Percentiles rank a stretch among this genome's conserved stretches.
Evolutionary conservation across 2,329 filamentous ascomycete species (phyloP).

Genomic region (Clarireedia homoeocarpa): DNA sequence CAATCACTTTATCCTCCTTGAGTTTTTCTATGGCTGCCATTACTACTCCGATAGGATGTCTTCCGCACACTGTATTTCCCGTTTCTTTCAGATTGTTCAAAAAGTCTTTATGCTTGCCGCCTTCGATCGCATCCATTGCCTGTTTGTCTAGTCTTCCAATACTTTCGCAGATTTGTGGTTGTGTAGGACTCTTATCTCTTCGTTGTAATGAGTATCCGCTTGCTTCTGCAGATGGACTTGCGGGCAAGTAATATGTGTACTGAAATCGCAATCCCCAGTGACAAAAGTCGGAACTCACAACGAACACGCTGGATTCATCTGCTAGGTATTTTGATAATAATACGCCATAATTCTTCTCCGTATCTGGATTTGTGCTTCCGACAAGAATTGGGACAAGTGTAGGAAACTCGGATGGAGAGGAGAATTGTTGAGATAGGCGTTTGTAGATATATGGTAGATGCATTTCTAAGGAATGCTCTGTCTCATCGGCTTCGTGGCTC

Average conservation of each 20-base stretch:
- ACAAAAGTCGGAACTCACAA: conserved; percentile 93
- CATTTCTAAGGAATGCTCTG: conserved; percentile 94
- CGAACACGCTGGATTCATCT: conserved; percentile 70
- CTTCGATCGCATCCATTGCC: conserved; percentile 79
- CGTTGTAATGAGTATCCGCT: conserved; percentile 26
- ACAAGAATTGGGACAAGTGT: conserved; percentile 79
- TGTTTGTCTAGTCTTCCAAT: conserved; percentile 73
- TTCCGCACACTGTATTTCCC: conserved; percentile 85
- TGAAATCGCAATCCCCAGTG: conserved; percentile 85
- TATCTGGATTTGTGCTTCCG: conserved; percentile 58
- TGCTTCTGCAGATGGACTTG: conserved; percentile 37
- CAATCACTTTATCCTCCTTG: conserved; percentile 25
- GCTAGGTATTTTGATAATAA: conserved; percentile 71
- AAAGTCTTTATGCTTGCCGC: conserved; percentile 64
- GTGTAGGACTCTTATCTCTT: conserved; percentile 30
- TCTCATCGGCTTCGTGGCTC: conserved; percentile 57
- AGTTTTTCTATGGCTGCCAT: conserved; percentile 79
- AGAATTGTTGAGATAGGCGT: conserved; percentile 48
- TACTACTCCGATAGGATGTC: conserved; percentile 87
- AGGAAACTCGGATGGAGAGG: conserved; percentile 46
- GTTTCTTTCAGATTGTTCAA: conserved; percentile 61
- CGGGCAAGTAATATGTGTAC: conserved; percentile 70
- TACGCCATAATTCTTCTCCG: conserved; percentile 61
- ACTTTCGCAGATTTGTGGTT: conserved; percentile 67
- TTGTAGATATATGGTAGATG: conserved; percentile 92